Conservation (phyloP, 2,329 filamentous ascomycete species). For the Exophiala phaeomuriformis region DNA sequence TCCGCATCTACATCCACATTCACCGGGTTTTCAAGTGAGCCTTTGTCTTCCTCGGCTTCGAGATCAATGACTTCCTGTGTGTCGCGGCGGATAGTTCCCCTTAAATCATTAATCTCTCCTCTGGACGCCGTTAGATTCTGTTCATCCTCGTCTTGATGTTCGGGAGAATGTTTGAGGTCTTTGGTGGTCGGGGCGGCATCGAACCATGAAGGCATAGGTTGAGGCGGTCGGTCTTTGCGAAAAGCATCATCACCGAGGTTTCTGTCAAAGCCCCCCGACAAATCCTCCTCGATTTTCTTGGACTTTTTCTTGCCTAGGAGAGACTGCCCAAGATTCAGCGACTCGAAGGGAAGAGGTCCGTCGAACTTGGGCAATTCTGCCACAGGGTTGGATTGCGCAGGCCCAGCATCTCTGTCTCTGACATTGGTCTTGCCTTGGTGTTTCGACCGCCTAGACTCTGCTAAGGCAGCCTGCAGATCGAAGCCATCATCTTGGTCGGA, state of each 20-base stretch:
- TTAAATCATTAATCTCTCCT: constrained; percentile 3
- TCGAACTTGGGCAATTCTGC: constrained; percentile 44
- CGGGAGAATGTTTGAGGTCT: constrained; percentile 17
- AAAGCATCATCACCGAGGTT: constrained; percentile 31
- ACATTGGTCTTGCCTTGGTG: constrained; percentile 33
- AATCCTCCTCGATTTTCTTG: constrained; percentile 47
- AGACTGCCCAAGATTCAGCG: constrained; percentile 61
- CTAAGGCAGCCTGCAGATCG: constrained; percentile 69
- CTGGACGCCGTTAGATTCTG: constrained; percentile 13
- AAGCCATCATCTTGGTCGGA: constrained; percentile 66
- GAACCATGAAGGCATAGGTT: constrained; percentile 44
- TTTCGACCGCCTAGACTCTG: constrained; percentile 60
- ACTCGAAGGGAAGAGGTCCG: constrained; percentile 86
- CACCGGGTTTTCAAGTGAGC: constrained; percentile 14
- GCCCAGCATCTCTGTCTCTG: constrained; percentile 46
- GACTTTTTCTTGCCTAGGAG: constrained; percentile 46
- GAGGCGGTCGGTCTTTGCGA: constrained; percentile 29
- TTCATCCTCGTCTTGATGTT: constrained; percentile 24
- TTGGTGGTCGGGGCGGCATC: constrained; percentile 31
- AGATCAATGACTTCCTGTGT: constrained; percentile 37
- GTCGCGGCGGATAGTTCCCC: constrained; percentile 26
- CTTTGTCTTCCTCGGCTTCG: constrained; percentile 29
- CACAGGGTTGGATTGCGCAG: background rate
- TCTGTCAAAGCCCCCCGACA: constrained; percentile 60
- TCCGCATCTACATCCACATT: constrained; percentile 32